A percentile compares a stretch with the other conserved stretches of the same genome.
phyloP scores from a whole-genome alignment of 2,329 filamentous ascomycete species.

The Neospermospora avenae region DNA sequence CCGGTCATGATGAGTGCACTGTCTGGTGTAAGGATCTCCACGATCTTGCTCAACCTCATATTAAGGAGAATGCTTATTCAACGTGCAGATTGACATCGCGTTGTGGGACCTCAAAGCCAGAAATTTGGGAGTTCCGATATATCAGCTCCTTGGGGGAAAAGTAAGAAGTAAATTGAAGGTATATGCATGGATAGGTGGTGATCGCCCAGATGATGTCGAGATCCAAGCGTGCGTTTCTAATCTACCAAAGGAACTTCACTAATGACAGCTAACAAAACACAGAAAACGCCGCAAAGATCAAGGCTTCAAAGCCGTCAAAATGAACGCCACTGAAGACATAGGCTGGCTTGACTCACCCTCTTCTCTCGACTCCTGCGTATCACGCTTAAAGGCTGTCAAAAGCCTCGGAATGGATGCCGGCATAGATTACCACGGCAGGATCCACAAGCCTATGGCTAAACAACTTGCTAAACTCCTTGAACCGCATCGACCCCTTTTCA shows the following conservation, averaged over 20 bases:
- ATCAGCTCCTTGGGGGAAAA: slow-evolving; percentile 72
- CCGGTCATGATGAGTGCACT: slow-evolving; percentile 79
- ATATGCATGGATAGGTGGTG: slow-evolving; percentile 77
- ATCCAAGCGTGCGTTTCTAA: slow-evolving; percentile 49
- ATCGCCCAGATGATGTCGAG: slow-evolving; percentile 65
- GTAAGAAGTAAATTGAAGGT: slow-evolving; percentile 67
- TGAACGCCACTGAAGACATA: slow-evolving; percentile 76
- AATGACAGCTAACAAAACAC: slow-evolving; percentile 4
- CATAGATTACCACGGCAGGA: slow-evolving; percentile 73
- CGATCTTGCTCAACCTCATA: slow-evolving; percentile 61
- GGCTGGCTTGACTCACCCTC: slow-evolving; percentile 73
- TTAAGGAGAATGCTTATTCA: slow-evolving; percentile 45
- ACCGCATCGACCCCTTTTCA: slow-evolving; percentile 68
- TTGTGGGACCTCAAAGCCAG: slow-evolving; percentile 42
- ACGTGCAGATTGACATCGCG: slow-evolving; percentile 56
- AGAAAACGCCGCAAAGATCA: slow-evolving; percentile 56
- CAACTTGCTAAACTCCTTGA: slow-evolving; percentile 67
- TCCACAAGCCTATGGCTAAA: slow-evolving; percentile 79
- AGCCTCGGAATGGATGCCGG: slow-evolving; percentile 67
- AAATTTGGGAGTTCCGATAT: slow-evolving; percentile 63
- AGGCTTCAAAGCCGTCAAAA: slow-evolving; percentile 67
- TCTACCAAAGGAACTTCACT: not conserved
- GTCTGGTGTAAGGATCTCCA: slow-evolving; percentile 74
- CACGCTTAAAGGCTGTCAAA: slow-evolving; percentile 67
- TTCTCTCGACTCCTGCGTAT: slow-evolving; percentile 59